Conservation (phyloP, 2,329 filamentous ascomycete species). For the Arthrobotrys entomopaga region DNA sequence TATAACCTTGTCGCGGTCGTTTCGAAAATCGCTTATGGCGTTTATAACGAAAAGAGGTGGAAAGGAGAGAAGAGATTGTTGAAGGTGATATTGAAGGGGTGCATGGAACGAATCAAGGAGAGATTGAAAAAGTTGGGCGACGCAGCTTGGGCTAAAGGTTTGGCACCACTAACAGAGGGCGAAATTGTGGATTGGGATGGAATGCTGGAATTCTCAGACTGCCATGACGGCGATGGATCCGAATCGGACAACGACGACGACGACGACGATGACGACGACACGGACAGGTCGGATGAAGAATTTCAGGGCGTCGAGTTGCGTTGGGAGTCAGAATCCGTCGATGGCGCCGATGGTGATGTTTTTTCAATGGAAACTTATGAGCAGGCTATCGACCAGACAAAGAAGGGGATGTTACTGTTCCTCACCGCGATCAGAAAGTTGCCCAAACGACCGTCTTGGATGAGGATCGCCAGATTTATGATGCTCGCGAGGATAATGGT, state of each 20-base stretch:
- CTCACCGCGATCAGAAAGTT: not conserved
- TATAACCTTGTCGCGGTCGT: not conserved
- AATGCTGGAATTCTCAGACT: not conserved
- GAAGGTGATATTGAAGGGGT: not conserved
- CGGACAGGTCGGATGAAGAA: not conserved
- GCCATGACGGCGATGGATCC: not conserved
- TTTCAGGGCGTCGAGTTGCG: not conserved
- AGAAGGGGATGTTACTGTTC: slow-evolving; percentile 11
- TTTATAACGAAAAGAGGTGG: not conserved
- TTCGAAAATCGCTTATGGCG: not conserved
- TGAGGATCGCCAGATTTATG: slow-evolving; percentile 9
- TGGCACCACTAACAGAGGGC: not conserved
- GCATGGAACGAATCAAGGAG: not conserved
- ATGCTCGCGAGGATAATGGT: slow-evolving; percentile 17
- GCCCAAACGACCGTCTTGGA: not conserved
- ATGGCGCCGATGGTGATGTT: not conserved
- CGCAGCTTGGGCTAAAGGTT: slow-evolving; percentile 5
- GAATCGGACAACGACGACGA: not conserved
- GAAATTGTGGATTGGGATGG: not conserved
- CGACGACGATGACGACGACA: slow-evolving; percentile 10
- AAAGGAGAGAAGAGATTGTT: slow-evolving; percentile 6
- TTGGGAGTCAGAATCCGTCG: not conserved
- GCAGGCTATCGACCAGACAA: not conserved
- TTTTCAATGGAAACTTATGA: not conserved
- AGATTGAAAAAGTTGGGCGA: not conserved